Percentiles rank a stretch among this genome's conserved stretches.
Conservation (phyloP, 495 filamentous ascomycete genomes). For the Schizothecium vesticola region DNA sequence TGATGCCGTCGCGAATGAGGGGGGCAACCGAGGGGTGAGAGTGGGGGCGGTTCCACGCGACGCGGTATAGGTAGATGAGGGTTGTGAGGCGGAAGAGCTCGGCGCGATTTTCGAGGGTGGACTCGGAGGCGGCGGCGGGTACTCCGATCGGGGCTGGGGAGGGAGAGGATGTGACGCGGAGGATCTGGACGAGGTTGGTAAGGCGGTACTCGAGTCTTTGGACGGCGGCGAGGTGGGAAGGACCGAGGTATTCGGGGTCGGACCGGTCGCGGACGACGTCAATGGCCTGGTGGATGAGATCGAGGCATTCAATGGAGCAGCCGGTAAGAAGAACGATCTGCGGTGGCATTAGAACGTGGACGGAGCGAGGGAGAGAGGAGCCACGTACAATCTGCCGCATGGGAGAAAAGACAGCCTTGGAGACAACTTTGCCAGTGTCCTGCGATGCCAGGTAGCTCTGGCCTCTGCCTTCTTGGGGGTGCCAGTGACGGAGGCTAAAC, state of each 20-base stretch:
- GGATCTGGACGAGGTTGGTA: not conserved
- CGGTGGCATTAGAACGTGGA: not conserved
- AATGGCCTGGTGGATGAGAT: slow-evolving; percentile 10
- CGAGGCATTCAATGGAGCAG: slow-evolving; percentile 20
- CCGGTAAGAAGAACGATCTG: slow-evolving; percentile 16
- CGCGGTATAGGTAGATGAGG: slow-evolving; percentile 17
- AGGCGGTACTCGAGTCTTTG: not conserved
- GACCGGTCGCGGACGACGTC: slow-evolving; percentile 7
- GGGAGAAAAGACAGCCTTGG: slow-evolving; percentile 15
- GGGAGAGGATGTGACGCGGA: not conserved
- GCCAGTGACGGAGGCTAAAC: slow-evolving; percentile 22
- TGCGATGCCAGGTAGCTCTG: not conserved
- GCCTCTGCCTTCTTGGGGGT: not conserved
- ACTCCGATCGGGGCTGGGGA: not conserved
- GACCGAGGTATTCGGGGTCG: slow-evolving; percentile 8
- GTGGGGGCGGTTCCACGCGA: slow-evolving; percentile 4
- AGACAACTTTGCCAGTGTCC: slow-evolving; percentile 7
- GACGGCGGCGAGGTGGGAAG: slow-evolving; percentile 1
- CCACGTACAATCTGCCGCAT: slow-evolving; percentile 12
- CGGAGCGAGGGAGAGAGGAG: not conserved
- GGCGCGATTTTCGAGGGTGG: slow-evolving; percentile 1
- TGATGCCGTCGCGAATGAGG: slow-evolving; percentile 5
- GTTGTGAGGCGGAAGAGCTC: slow-evolving; percentile 16
- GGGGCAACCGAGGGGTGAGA: not conserved
- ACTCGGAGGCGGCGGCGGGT: not conserved